Base-by-base conservation (phyloP, 805 yeast species). In the Wickerhamomyces bisporus region DNA sequence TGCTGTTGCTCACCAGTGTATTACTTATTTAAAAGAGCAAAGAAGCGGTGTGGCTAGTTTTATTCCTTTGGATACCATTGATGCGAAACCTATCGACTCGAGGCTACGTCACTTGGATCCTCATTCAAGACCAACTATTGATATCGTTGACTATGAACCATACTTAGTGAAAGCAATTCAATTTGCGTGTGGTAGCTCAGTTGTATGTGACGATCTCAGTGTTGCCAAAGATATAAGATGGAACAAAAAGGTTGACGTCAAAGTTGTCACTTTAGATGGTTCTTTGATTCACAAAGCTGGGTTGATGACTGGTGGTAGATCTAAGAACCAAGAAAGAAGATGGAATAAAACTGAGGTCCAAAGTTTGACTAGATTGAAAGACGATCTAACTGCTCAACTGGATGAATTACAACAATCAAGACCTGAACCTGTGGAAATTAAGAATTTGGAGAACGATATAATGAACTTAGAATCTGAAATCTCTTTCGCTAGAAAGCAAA, bases 281-380 rank as follows among this genome's bases (percentile, higher is more conserved):
- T 76, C 91, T 0, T 67, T 88, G 23, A 84, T 93, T 33, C 87
- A 86, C 54, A 79, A 77, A 51, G 80, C 91, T 5, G 96, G 96
- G 6, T 68, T 88, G 26, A 86, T 93, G 95, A 83, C 97, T 8
- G 97, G 97, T 57, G 97, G 97, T 47, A 64, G 69, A 21, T 68
- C 77, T 6, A 67, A 68, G n/a, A 66, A 66, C 28, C 54, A 58
- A 21, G 60, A 68, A n/a, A 66, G 70, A 40, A 70, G 75, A 45
- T 86, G 95, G 95, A 87, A 80, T 56, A 86, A 82, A 52, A 71
- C 75, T 30, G 85, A 81, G 48, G 72, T 75, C 47, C 73, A 70
- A 36, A 64, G 68, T 17, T 65, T 88, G 46, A 70, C 64, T 39
- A 66, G 71, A 9, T 51, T 79, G 36, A 60, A 66, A 37, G 73